Evolutionary conservation across 2,329 filamentous ascomycete species (phyloP), one percentile per base, ranked within the genome.

Genomic region (Zymoseptoria brevis): DNA sequence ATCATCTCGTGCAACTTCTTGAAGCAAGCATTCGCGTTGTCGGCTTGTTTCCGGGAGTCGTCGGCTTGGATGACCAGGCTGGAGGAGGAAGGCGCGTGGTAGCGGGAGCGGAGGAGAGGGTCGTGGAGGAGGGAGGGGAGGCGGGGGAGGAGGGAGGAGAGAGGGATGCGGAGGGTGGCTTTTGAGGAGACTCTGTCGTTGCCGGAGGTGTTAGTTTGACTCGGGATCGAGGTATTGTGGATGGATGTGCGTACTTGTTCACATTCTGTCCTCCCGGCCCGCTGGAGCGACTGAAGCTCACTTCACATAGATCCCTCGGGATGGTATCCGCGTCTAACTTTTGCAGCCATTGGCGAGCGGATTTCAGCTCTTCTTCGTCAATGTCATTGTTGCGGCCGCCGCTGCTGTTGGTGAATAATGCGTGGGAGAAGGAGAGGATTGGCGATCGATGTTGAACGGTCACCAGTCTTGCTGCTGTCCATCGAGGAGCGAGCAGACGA

Each of bases 211-310:
- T 60, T 21, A 41, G 50, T 22, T 22, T 22, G 4, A 22, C 19
- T 45, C 54, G 55, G 50, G 11, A 22, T 22, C 4, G 21, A 22
- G 21, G 21, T 22, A 22, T 35, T 22, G 3, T 13, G 7, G 45
- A 53, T 53, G 4, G 54, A 54, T 50, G 45, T 50, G 16, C 77
- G 64, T 73, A 87, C 84, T 87, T 87, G 74, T 87, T 87, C 58
- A 87, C 84, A 74, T 87, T 87, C 71, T 87, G 84, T 9, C 84
- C 84, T 55, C 84, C 84, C 19, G 84, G 84, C 3, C 84, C 84
- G 56, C 83, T 84, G 2, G 84, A 85, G 59, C 84, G 78, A 69
- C 82, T 85, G 71, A 85, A 87, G 54, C 78, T 82, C 64, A 87
- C 69, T 61, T 84, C 79, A 67, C 82, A 79, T 59, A 86, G 76